A percentile compares a stretch with the other conserved stretches of the same genome.
These are phyloP conservation scores for Cryptococcus hybrid DNA, from an alignment of 1,284 basidiomycete species.

Conservation along the genomic window DNA sequence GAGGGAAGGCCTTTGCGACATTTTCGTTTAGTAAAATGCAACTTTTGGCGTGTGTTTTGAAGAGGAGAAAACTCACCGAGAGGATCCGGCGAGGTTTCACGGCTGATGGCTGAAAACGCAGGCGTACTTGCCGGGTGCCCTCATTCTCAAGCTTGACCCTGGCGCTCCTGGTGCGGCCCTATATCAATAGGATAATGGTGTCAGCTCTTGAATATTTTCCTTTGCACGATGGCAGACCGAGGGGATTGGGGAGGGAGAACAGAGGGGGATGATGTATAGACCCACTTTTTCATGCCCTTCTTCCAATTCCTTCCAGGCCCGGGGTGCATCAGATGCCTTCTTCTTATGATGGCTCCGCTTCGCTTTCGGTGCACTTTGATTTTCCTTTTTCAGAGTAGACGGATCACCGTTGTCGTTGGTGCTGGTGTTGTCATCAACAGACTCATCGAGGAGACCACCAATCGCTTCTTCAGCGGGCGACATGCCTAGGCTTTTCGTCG, in stretches of 20 bases:
- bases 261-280: background rate
- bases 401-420: too few species aligned
- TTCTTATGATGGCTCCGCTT: constrained; percentile 26
- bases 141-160: background rate
- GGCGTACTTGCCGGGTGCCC: background rate
- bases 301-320: constrained; percentile 41
- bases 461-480: constrained; percentile 21
- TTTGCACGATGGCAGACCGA: too few species aligned
- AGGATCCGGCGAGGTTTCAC: background rate
- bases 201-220: background rate
- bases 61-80: background rate
- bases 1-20: background rate
- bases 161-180: background rate
- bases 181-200: too few species aligned
- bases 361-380: background rate
- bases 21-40: background rate
- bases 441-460: constrained; percentile 12
- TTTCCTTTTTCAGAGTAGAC: too few species aligned
- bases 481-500: constrained; percentile 16
- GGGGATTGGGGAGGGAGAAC: too few species aligned
- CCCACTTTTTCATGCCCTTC: constrained; percentile 45
- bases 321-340: constrained; percentile 15
- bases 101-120: background rate
- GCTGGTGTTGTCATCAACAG: background rate
- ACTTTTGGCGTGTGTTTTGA: background rate